Evolutionary conservation across 306 rosid genomes (phyloP).

Genomic region (Lathyrus sativus): DNA sequence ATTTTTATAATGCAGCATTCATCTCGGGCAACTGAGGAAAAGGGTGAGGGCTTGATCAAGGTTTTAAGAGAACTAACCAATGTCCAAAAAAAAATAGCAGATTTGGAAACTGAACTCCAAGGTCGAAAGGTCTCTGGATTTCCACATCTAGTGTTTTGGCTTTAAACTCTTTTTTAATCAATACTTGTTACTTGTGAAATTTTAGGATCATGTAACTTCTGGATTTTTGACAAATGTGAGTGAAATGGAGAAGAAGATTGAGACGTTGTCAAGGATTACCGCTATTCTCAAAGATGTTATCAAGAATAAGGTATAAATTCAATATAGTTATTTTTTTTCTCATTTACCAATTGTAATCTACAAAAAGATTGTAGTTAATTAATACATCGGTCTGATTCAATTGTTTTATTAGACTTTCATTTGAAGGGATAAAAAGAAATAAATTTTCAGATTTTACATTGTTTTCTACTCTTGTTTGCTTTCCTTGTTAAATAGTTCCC

Average conservation of each 20-base stretch:
- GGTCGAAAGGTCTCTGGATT: constrained; percentile 70
- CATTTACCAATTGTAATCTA: background rate
- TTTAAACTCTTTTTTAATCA: constrained; percentile 24
- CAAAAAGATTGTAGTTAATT: background rate
- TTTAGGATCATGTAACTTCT: constrained; percentile 85
- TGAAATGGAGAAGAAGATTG: constrained; percentile 94
- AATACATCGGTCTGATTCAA: too few relatives aligned
- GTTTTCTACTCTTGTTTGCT: background rate
- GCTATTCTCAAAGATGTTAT: constrained; percentile 84
- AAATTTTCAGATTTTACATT: background rate
- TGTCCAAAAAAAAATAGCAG: constrained; percentile 87
- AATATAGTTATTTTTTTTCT: background rate
- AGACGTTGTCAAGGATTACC: constrained; percentile 79
- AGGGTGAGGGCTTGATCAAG: constrained; percentile 81
- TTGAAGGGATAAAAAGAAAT: too few relatives aligned
- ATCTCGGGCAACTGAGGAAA: constrained; percentile 56
- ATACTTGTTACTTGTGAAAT: constrained; percentile 26
- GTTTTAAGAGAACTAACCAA: constrained; percentile 82
- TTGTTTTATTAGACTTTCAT: too few relatives aligned
- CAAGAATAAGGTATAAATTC: constrained; percentile 82
- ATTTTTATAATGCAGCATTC: constrained; percentile 53
- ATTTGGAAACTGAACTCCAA: constrained; percentile 93
- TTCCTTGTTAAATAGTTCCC: constrained; percentile 6
- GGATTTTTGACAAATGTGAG: constrained; percentile 80
- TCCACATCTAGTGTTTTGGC: background rate